A percentile compares a stretch with the other conserved stretches of the same genome.
These are phyloP conservation scores for Quercus gilva DNA, from an alignment of 306 rosid genomes.

Conservation along the genomic window DNA sequence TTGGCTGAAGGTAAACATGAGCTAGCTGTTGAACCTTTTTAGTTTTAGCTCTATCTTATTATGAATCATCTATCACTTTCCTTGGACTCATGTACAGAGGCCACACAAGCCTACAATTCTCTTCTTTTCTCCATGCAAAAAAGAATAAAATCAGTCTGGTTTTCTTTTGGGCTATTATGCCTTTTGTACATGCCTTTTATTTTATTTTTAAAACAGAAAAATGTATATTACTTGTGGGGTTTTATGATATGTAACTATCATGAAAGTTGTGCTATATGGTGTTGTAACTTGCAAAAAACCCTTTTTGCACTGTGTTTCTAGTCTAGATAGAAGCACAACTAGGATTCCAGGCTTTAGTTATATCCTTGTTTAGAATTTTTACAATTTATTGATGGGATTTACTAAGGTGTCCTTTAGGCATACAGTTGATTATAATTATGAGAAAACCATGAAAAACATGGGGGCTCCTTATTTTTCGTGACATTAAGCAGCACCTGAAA, in stretches of 20 bases:
- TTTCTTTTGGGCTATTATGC: slow-evolving; percentile 12
- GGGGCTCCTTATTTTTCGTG: too few relatives aligned
- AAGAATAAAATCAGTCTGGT: slow-evolving; percentile 44
- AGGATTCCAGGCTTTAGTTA: too few relatives aligned
- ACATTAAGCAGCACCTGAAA: too few relatives aligned
- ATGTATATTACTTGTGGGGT: slow-evolving; percentile 11
- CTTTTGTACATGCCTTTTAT: background rate
- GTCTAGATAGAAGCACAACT: too few relatives aligned
- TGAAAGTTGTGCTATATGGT: slow-evolving; percentile 1
- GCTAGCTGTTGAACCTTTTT: slow-evolving; percentile 24
- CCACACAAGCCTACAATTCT: slow-evolving; percentile 47
- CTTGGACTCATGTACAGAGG: slow-evolving; percentile 45
- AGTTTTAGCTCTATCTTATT: slow-evolving; percentile 56
- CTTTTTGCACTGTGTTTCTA: background rate
- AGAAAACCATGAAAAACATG: too few relatives aligned
- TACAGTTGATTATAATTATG: too few relatives aligned
- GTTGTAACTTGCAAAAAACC: slow-evolving; percentile 16
- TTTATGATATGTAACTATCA: slow-evolving; percentile 20
- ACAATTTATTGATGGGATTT: too few relatives aligned
- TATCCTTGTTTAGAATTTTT: too few relatives aligned
- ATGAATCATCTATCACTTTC: slow-evolving; percentile 55
- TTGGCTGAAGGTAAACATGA: slow-evolving; percentile 82
- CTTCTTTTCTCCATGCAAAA: slow-evolving; percentile 71
- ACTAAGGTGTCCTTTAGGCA: too few relatives aligned
- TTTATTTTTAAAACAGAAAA: background rate